Evolutionary conservation across 2,329 filamentous ascomycete species (phyloP), one percentile per base, ranked within the genome.

Genomic region (Epichloe festucae): DNA sequence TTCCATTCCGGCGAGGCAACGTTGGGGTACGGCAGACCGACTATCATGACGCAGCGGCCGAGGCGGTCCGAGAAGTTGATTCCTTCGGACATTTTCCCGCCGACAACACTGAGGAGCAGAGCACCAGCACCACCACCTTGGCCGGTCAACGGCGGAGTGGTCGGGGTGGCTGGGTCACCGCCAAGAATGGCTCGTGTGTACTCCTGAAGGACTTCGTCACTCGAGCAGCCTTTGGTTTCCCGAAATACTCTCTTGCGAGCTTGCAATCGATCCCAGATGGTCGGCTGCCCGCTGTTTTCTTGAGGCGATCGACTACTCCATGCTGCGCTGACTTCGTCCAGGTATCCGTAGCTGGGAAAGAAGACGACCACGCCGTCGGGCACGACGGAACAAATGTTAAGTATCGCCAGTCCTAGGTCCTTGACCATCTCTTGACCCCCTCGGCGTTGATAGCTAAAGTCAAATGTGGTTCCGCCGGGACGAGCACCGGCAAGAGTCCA

Each of bases 51-150:
- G 50, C 87, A 91, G 27, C 93, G 83, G 1, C 93, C 93, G 0
- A 98, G 80, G 3, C 78, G 76, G 68, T 98, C 90, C 0, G 88
- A 91, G 70, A 98, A 98, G 69, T 98, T 98, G 71, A 98, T 98
- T 57, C 93, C 93, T 69, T 98, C 93, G 53, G 88, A 95, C 70
- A 98, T 84, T 58, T 91, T 95, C 14, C 93, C 93, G 51, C 91
- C 91, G 3, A 98, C 85, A 3, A 98, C 90, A 50, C 89, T 90
- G 27, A 98, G 78, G 0, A 98, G 77, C 0, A 97, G 70, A 0
- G 87, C 91, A 0, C 90, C 90, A 27, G 2, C 21, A 21, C 21
- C 23, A 46, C 23, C 23, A 46, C 77, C 36, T 34, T 34, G 35
- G n/a, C 43, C 38, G n/a, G 11, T 51, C 17, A 6, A 17, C 21